These are phyloP conservation scores for Eucalyptus erythrocorys DNA, from an alignment of 345 rosid species.

Conservation along the genomic window DNA sequence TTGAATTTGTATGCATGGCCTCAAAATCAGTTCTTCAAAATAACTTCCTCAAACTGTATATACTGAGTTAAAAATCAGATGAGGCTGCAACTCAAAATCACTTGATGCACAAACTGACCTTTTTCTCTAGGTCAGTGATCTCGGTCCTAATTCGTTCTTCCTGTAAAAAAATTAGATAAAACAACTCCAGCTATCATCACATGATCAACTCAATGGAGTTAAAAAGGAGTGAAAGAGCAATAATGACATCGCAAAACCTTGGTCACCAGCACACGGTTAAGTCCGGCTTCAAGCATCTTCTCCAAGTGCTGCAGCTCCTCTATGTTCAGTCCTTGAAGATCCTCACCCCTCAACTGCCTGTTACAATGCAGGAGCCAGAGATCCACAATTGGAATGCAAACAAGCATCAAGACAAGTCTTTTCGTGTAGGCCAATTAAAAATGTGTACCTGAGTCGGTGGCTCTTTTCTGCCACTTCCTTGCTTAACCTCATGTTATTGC, in stretches of 20 bases:
- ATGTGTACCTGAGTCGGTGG: conserved; percentile 31
- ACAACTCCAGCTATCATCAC: neutral
- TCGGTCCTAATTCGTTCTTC: conserved; percentile 28
- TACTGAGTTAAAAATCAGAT: neutral
- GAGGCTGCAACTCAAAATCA: neutral
- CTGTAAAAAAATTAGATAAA: conserved; percentile 8
- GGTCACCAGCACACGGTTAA: conserved; percentile 9
- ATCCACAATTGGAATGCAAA: neutral
- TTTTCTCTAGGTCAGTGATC: conserved; percentile 32
- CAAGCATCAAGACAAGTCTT: neutral
- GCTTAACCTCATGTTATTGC: conserved; percentile 20
- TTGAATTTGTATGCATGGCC: neutral
- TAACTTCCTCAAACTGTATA: neutral
- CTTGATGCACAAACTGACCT: conserved; percentile 16
- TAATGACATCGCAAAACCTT: conserved; percentile 10
- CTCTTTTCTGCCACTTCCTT: conserved; percentile 47
- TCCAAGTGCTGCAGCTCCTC: conserved; percentile 39
- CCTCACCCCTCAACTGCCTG: conserved; percentile 49
- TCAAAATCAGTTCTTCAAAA: neutral
- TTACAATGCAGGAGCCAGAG: neutral
- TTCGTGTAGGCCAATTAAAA: neutral
- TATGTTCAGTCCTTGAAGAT: conserved; percentile 31
- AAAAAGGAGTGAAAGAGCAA: neutral
- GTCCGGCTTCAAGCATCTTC: conserved; percentile 32
- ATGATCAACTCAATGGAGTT: neutral